Conservation (phyloP, 306 rosid genomes). For the Sesbania bispinosa region DNA sequence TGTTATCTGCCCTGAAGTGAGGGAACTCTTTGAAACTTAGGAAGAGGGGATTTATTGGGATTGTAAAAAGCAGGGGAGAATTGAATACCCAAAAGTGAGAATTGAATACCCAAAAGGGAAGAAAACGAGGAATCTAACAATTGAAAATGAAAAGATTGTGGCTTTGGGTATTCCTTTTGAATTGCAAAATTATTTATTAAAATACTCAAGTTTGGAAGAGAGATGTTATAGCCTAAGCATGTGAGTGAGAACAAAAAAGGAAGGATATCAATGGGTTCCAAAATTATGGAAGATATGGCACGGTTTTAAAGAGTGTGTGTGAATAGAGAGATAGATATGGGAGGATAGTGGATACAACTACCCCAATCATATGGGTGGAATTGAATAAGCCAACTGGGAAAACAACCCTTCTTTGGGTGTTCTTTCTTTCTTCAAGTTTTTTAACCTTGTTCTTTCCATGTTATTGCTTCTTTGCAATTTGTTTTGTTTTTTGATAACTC, state of each 20-base stretch:
- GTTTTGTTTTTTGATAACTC: neutral
- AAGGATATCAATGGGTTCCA: constrained; percentile 1
- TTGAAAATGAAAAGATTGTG: neutral
- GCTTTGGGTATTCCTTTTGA: neutral
- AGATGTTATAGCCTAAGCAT: neutral
- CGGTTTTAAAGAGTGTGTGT: constrained; percentile 28
- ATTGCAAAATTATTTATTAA: too few relatives aligned
- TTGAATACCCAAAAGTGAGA: neutral
- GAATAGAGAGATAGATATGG: neutral
- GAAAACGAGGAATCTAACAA: neutral
- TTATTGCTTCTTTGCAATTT: constrained; percentile 16
- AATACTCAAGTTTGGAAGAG: constrained; percentile 9
- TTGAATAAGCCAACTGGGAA: constrained; percentile 39
- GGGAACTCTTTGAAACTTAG: too few relatives aligned
- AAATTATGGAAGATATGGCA: constrained; percentile 22
- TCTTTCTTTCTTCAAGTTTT: too few relatives aligned
- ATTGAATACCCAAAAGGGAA: too few relatives aligned
- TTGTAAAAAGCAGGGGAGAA: neutral
- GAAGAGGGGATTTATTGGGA: neutral
- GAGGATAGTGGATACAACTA: constrained; percentile 72
- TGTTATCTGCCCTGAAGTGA: constrained; percentile 21
- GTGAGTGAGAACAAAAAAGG: neutral
- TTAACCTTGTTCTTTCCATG: too few relatives aligned
- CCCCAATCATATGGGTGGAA: constrained; percentile 58
- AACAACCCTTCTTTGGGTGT: neutral